These are phyloP conservation scores for Pichia norvegensis DNA, from an alignment of 1,139 yeast genomes.

Conservation along the genomic window DNA sequence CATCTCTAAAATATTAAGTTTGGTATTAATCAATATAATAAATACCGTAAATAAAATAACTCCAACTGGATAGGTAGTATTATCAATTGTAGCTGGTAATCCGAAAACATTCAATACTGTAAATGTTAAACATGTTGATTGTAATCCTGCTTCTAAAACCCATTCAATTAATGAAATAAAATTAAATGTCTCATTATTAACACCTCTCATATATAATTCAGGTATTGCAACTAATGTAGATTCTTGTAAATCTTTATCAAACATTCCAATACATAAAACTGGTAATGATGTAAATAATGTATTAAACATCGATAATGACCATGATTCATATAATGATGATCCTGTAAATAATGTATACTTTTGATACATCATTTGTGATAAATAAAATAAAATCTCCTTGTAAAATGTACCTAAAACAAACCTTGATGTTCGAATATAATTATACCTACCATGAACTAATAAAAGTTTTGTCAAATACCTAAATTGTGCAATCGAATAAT, in stretches of 20 bases:
- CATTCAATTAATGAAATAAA: constrained; percentile 62
- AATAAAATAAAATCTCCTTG: constrained; percentile 83
- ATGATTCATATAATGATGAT: constrained; percentile 83
- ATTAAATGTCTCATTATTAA: constrained; percentile 69
- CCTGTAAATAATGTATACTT: constrained; percentile 86
- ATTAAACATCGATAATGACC: constrained; percentile 96
- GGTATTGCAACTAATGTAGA: constrained; percentile 88
- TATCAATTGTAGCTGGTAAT: constrained; percentile 53
- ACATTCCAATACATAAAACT: constrained; percentile 89
- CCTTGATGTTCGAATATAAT: constrained; percentile 84
- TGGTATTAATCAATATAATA: constrained; percentile 64
- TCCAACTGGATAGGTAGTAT: constrained; percentile 76
- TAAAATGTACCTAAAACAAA: constrained; percentile 91
- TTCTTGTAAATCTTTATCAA: constrained; percentile 84
- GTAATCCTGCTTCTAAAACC: constrained; percentile 71
- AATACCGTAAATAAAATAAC: constrained; percentile 65
- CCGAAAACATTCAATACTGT: constrained; percentile 64
- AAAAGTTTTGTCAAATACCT: constrained; percentile 72
- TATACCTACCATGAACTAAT: constrained; percentile 92
- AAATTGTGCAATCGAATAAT: constrained; percentile 93
- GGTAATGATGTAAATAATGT: constrained; percentile 91
- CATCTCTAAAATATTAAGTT: constrained; percentile 78
- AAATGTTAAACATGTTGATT: constrained; percentile 67
- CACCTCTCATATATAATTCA: constrained; percentile 74
- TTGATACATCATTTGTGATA: constrained; percentile 85